These are phyloP conservation scores for Kazachstania bromeliacearum DNA, from an alignment of 805 yeast genomes.

Conservation along the genomic window DNA sequence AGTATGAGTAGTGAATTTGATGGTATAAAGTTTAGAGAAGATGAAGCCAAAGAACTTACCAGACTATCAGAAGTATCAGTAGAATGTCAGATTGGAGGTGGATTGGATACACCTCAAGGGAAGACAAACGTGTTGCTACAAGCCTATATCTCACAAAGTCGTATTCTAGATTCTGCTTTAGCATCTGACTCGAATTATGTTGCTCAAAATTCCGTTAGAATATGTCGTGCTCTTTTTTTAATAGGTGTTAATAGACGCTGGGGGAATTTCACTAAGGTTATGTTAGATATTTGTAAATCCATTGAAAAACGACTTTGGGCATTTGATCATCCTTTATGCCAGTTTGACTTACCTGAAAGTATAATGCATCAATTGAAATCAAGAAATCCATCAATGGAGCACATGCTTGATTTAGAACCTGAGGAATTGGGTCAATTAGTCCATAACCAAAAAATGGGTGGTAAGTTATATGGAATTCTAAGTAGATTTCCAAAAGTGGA, in stretches of 20 bases:
- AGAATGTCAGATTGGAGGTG: conserved; percentile 78
- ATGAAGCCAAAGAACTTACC: conserved; percentile 69
- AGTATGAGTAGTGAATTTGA: conserved; percentile 93
- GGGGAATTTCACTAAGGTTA: conserved; percentile 70
- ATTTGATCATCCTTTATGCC: conserved; percentile 80
- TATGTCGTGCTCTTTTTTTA: conserved; percentile 80
- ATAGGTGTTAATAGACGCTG: conserved; percentile 84
- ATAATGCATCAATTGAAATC: conserved; percentile 53
- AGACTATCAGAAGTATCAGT: conserved; percentile 47
- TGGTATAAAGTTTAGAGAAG: conserved; percentile 77
- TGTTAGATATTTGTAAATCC: conserved; percentile 77
- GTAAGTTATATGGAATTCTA: conserved; percentile 46
- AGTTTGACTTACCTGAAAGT: conserved; percentile 68
- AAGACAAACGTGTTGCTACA: conserved; percentile 84
- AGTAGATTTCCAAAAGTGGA: conserved; percentile 66
- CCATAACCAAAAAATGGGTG: conserved; percentile 72
- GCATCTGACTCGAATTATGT: conserved; percentile 84
- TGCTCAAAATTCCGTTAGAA: conserved; percentile 91
- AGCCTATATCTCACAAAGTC: conserved; percentile 71
- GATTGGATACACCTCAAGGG: conserved; percentile 64
- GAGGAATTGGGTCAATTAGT: conserved; percentile 83
- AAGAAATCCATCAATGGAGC: conserved; percentile 61
- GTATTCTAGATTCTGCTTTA: conserved; percentile 68
- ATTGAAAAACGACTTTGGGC: conserved; percentile 83
- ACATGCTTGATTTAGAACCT: conserved; percentile 60